phyloP scores from a whole-genome alignment of 2,329 filamentous ascomycete species.

The Microcyclosporella mali region DNA sequence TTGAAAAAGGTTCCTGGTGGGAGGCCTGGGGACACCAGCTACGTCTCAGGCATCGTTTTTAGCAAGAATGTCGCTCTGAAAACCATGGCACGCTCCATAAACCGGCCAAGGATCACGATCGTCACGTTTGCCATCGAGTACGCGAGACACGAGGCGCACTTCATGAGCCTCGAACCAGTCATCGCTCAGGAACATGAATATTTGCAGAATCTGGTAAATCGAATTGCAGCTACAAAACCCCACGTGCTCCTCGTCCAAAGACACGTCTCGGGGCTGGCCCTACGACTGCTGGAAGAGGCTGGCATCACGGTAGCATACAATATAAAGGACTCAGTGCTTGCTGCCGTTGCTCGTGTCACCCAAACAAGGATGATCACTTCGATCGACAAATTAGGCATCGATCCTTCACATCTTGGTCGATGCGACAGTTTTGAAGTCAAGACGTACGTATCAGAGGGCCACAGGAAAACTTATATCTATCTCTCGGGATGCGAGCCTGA shows the following conservation, averaged over 20 bases:
- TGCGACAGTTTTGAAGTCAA: slow-evolving; percentile 90
- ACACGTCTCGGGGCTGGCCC: slow-evolving; percentile 81
- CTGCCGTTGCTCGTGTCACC: slow-evolving; percentile 86
- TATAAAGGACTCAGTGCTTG: slow-evolving; percentile 91
- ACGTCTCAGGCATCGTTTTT: slow-evolving; percentile 93
- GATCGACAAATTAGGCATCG: slow-evolving; percentile 81
- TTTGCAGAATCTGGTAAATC: slow-evolving; percentile 80
- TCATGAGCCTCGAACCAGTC: slow-evolving; percentile 96
- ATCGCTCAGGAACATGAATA: slow-evolving; percentile 96
- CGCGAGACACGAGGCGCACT: slow-evolving; percentile 83
- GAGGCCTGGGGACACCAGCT: slow-evolving; percentile 83
- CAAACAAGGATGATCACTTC: slow-evolving; percentile 91
- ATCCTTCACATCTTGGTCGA: slow-evolving; percentile 67
- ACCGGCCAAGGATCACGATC: slow-evolving; percentile 79
- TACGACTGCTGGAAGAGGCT: slow-evolving; percentile 80
- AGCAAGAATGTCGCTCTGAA: slow-evolving; percentile 95
- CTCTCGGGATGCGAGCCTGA: slow-evolving; percentile 84
- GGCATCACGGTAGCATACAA: slow-evolving; percentile 94
- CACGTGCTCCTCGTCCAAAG: slow-evolving; percentile 87
- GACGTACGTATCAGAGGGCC: slow-evolving; percentile 79
- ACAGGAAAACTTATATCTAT: slow-evolving; percentile 93
- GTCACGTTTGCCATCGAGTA: slow-evolving; percentile 96
- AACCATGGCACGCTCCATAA: slow-evolving; percentile 84
- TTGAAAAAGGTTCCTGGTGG: slow-evolving; percentile 93
- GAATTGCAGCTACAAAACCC: slow-evolving; percentile 79